phyloP scores from a whole-genome alignment of 495 filamentous ascomycete genomes.

The Aspergillus ostianus region DNA sequence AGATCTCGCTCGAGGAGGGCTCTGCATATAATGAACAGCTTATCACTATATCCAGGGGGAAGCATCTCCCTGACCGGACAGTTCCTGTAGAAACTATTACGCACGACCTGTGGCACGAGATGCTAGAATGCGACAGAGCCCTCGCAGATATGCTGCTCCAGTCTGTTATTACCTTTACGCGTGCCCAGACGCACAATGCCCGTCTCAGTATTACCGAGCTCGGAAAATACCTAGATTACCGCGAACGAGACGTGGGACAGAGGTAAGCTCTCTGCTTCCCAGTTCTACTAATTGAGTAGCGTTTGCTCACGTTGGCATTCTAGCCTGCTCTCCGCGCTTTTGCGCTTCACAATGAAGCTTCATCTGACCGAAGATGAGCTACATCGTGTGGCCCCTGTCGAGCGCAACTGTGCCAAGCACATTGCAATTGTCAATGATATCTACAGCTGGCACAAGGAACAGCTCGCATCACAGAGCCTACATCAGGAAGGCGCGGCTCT shows the following conservation, averaged over 20 bases:
- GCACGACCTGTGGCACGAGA: slow-evolving; percentile 37
- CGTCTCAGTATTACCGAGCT: slow-evolving; percentile 21
- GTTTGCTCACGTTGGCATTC: slow-evolving; percentile 3
- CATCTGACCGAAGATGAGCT: slow-evolving; percentile 21
- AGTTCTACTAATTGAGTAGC: no score
- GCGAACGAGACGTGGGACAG: slow-evolving; percentile 32
- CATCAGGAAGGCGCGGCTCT: slow-evolving; percentile 31
- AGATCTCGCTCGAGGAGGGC: slow-evolving; percentile 40
- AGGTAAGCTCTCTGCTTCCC: no score
- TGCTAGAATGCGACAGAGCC: slow-evolving; percentile 28
- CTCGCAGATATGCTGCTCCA: slow-evolving; percentile 36
- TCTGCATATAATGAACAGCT: slow-evolving; percentile 31
- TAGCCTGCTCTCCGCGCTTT: slow-evolving; percentile 33
- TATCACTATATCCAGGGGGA: slow-evolving; percentile 31
- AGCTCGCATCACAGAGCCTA: slow-evolving; percentile 12
- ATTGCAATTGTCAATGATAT: slow-evolving; percentile 44
- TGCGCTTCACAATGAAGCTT: slow-evolving; percentile 40
- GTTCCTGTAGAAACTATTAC: slow-evolving; percentile 35
- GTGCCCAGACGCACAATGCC: slow-evolving; percentile 28
- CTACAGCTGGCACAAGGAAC: slow-evolving; percentile 40
- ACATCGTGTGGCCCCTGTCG: slow-evolving; percentile 16
- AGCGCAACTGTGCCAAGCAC: slow-evolving; percentile 33
- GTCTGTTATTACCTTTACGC: slow-evolving; percentile 34
- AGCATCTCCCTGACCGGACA: slow-evolving; percentile 28
- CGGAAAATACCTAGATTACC: slow-evolving; percentile 30